phyloP scores from a whole-genome alignment of 768 basidiomycete genomes.

The Tricholoma saponaceum region DNA sequence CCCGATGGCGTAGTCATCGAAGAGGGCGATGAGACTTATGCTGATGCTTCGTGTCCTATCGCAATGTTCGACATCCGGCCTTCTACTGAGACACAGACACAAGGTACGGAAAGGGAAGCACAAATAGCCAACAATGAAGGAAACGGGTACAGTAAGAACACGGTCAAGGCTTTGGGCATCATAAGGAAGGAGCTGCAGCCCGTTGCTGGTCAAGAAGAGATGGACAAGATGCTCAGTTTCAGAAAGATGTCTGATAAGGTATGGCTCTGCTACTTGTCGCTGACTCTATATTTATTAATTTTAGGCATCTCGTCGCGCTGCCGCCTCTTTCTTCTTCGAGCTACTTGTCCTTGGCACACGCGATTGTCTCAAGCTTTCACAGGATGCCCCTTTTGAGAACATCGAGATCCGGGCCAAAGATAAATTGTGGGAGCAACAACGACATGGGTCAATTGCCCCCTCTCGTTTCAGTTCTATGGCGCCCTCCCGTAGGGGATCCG shows the following conservation, averaged over 20 bases:
- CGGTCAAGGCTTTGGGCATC: conserved; percentile 75
- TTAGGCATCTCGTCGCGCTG: conserved; percentile 86
- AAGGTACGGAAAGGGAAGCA: conserved; percentile 39
- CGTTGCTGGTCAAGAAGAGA: conserved; percentile 36
- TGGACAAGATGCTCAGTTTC: conserved; percentile 73
- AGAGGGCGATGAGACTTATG: conserved; percentile 63
- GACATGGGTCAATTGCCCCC: conserved; percentile 25
- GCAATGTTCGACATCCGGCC: conserved; percentile 73
- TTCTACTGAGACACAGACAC: conserved; percentile 39
- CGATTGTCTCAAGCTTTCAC: conserved; percentile 82
- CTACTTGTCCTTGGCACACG: conserved; percentile 90
- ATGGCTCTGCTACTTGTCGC: conserved; percentile 7
- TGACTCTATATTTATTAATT: conserved; percentile 6
- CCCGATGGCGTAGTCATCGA: conserved; percentile 46
- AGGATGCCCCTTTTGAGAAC: conserved; percentile 74
- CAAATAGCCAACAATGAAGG: conserved; percentile 46
- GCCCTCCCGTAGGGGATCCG: conserved; percentile 17
- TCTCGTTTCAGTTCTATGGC: conserved; percentile 23
- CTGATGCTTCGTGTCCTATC: conserved; percentile 71
- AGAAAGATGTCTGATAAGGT: conserved; percentile 76
- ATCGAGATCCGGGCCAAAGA: conserved; percentile 80
- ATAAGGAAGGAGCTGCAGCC: conserved; percentile 70
- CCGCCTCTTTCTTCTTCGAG: conserved; percentile 97
- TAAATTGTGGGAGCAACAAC: conserved; percentile 78
- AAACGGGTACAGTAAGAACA: conserved; percentile 86